Evolutionary conservation across 192 early-diverging fungal species (phyloP).

Genomic region (Dissophora globulifera): DNA sequence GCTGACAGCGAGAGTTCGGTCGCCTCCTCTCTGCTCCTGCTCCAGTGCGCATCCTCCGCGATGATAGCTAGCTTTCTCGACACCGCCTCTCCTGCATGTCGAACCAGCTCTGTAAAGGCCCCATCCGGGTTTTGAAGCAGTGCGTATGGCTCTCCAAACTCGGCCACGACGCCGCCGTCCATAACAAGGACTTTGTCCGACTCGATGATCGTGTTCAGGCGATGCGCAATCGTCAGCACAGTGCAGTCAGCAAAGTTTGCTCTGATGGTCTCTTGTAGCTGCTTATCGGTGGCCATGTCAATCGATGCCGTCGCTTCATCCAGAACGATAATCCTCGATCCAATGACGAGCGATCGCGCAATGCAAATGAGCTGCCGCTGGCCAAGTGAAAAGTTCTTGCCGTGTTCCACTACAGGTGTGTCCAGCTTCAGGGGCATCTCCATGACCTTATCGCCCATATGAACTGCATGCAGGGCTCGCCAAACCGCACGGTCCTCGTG

Average conservation of each 20-base stretch:
- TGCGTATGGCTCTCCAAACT: constrained; percentile 71
- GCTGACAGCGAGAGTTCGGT: not conserved
- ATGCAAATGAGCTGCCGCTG: constrained; percentile 75
- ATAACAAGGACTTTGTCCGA: constrained; percentile 80
- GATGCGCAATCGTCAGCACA: constrained; percentile 76
- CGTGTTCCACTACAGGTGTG: constrained; percentile 3
- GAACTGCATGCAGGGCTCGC: constrained; percentile 64
- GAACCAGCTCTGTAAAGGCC: constrained; percentile 27
- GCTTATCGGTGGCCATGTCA: constrained; percentile 64
- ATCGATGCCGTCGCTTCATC: constrained; percentile 79
- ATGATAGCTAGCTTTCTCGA: too few relatives aligned
- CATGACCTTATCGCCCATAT: constrained; percentile 52
- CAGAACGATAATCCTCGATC: constrained; percentile 64
- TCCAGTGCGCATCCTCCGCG: too few relatives aligned
- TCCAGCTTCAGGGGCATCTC: constrained; percentile 51
- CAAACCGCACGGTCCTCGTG: constrained; percentile 62
- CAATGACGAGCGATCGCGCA: constrained; percentile 63
- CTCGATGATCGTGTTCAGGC: constrained; percentile 73
- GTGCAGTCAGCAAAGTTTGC: constrained; percentile 22
- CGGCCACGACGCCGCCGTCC: constrained; percentile 71
- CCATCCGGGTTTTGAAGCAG: constrained; percentile 52
- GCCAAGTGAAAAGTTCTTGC: constrained; percentile 51
- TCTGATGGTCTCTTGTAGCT: constrained; percentile 57
- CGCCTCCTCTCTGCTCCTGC: constrained; percentile 13
- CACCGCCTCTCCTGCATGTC: constrained; percentile 51